phyloP scores from a whole-genome alignment of 2,329 filamentous ascomycete species.

The Thermochaetoides dissita region DNA sequence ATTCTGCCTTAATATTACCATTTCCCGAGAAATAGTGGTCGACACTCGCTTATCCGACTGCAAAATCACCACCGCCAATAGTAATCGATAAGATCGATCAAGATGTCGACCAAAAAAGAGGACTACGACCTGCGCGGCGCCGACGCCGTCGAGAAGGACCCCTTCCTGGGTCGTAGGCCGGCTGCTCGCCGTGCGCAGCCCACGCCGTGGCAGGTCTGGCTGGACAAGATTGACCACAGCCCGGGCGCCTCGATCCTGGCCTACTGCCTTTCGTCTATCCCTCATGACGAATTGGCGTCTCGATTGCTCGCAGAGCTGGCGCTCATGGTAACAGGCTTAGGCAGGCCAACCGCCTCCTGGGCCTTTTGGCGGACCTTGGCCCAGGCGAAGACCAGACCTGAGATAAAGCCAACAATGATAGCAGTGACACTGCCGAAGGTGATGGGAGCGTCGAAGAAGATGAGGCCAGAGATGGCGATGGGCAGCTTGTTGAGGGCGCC shows the following conservation, averaged over 20 bases:
- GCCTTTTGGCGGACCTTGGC: conserved; percentile 71
- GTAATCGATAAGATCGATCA: conserved; percentile 11
- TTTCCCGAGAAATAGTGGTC: background rate
- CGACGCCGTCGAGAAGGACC: conserved; percentile 41
- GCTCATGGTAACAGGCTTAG: conserved; percentile 57
- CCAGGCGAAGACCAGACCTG: conserved; percentile 78
- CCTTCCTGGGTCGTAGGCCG: conserved; percentile 33
- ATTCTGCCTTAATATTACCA: no score
- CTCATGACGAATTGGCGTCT: conserved; percentile 56
- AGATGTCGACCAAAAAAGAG: conserved; percentile 80
- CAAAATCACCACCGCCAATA: background rate
- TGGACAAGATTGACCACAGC: conserved; percentile 53
- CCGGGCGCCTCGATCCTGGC: conserved; percentile 68
- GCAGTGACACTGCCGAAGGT: conserved; percentile 85
- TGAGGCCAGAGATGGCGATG: conserved; percentile 76
- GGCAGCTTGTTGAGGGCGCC: conserved; percentile 96
- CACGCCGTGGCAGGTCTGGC: conserved; percentile 21
- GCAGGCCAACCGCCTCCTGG: conserved; percentile 49
- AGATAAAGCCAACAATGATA: conserved; percentile 81
- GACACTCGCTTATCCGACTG: conserved; percentile 10
- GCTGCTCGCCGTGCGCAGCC: conserved; percentile 21
- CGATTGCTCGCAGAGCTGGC: conserved; percentile 83
- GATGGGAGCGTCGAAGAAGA: conserved; percentile 92
- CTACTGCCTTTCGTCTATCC: conserved; percentile 89
- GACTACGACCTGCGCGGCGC: conserved; percentile 61